Evolutionary conservation across 148 eudicot species (phyloP).

Genomic region (Dianthus caryophyllus): DNA sequence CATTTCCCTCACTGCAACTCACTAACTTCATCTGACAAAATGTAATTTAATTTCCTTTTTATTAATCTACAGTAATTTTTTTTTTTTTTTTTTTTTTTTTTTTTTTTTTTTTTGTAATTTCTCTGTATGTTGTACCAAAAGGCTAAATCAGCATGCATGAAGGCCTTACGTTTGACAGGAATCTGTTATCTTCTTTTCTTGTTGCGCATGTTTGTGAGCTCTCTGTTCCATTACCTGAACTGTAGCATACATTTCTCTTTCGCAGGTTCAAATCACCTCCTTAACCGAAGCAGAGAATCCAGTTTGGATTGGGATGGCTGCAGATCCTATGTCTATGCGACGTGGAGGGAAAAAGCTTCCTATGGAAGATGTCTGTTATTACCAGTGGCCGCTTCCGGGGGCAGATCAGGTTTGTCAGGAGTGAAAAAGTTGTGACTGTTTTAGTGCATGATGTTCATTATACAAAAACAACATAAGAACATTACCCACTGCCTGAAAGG

Average conservation of each 20-base stretch:
- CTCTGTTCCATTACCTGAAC: slow-evolving; percentile 4
- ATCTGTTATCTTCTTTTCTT: not conserved
- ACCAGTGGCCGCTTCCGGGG: slow-evolving; percentile 82
- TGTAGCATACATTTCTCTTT: slow-evolving; percentile 11
- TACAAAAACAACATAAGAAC: not conserved
- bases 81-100: too few species aligned
- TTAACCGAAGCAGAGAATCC: slow-evolving; percentile 49
- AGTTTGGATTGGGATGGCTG: slow-evolving; percentile 80
- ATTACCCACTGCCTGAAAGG: not conserved
- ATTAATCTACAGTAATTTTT: not conserved
- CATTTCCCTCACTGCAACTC: not conserved
- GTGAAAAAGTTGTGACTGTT: slow-evolving; percentile 5
- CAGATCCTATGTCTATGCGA: slow-evolving; percentile 90
- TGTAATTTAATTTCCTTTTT: not conserved
- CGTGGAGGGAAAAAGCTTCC: slow-evolving; percentile 89
- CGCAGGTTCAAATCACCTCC: slow-evolving; percentile 72
- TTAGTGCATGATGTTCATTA: not conserved
- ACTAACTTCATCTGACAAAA: not conserved
- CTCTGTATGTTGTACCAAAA: not conserved
- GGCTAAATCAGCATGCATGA: not conserved
- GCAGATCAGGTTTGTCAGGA: slow-evolving; percentile 54
- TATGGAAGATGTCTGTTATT: slow-evolving; percentile 92
- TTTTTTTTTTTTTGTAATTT: too few species aligned
- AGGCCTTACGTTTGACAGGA: not conserved
- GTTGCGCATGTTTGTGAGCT: not conserved